phyloP scores from a whole-genome alignment of 805 yeast species.

The Sugiyamaella marilandica region DNA sequence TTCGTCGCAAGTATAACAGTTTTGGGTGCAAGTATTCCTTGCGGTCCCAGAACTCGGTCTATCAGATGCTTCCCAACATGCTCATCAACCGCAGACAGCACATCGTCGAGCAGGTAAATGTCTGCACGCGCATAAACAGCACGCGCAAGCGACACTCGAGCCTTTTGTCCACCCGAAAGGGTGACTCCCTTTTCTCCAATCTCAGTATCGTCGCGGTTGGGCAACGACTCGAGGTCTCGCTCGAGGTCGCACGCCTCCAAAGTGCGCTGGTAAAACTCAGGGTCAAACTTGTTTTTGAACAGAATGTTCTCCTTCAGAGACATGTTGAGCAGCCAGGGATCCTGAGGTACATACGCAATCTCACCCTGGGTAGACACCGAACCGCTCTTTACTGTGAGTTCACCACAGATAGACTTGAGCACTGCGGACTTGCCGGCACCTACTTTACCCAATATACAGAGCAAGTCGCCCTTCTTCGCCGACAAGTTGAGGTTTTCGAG shows the following conservation, averaged over 20 bases:
- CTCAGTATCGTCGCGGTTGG: conserved; percentile 85
- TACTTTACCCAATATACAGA: conserved; percentile 79
- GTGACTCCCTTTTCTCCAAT: conserved; percentile 98
- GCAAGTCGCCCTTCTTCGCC: conserved; percentile 68
- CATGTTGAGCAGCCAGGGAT: conserved; percentile 93
- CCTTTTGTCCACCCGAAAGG: conserved; percentile 96
- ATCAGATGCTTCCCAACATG: conserved; percentile 89
- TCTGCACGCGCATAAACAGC: conserved; percentile 96
- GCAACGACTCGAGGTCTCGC: conserved; percentile 70
- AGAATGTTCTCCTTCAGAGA: conserved; percentile 81
- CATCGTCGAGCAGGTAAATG: conserved; percentile 84
- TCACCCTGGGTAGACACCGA: conserved; percentile 60
- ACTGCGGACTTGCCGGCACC: conserved; percentile 86
- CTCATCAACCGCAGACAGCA: conserved; percentile 94
- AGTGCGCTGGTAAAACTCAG: conserved; percentile 73
- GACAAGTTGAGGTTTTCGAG: conserved; percentile 46
- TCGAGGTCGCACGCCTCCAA: conserved; percentile 82
- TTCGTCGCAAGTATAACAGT: conserved; percentile 78
- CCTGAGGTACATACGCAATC: conserved; percentile 78
- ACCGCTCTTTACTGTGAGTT: conserved; percentile 68
- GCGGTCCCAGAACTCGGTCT: conserved; percentile 62
- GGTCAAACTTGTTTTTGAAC: conserved; percentile 82
- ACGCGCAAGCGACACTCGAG: conserved; percentile 88
- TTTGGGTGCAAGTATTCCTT: conserved; percentile 65
- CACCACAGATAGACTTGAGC: conserved; percentile 74